Evolutionary conservation across 139 green algal genomes (phyloP).

Genomic region (Microglena sp.): DNA sequence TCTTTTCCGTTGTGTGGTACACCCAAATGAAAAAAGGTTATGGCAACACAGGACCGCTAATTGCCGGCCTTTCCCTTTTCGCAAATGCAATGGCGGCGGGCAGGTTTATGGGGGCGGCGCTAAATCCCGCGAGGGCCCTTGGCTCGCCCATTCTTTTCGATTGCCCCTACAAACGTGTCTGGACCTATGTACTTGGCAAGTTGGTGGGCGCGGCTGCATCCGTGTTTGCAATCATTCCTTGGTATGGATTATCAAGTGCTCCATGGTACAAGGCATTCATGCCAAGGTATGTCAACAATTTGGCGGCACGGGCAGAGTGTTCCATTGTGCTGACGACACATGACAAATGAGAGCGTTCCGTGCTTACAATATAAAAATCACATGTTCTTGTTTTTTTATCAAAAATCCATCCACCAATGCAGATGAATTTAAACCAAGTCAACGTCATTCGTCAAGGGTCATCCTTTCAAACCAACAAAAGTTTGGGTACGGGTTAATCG

Average conservation of each 20-base stretch:
- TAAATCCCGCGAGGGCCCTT: constrained; percentile 4
- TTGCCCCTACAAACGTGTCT: background rate
- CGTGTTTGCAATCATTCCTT: background rate
- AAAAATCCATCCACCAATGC: too few relatives aligned
- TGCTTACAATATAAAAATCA: too few relatives aligned
- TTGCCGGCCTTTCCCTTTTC: constrained; percentile 1
- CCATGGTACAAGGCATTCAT: too few relatives aligned
- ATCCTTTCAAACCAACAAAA: too few relatives aligned
- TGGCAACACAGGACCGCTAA: constrained; percentile 8
- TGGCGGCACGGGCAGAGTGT: too few relatives aligned
- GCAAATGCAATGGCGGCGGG: background rate
- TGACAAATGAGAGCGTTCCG: too few relatives aligned
- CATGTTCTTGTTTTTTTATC: too few relatives aligned
- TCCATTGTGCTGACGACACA: too few relatives aligned
- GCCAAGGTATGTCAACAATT: too few relatives aligned
- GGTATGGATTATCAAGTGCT: background rate
- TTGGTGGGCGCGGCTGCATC: background rate
- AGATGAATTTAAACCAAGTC: too few relatives aligned
- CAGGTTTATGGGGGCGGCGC: background rate
- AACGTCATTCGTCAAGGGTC: too few relatives aligned
- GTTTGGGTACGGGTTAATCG: too few relatives aligned
- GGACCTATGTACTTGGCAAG: background rate
- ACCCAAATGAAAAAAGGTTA: constrained; percentile 7
- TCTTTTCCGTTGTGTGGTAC: constrained; percentile 9
- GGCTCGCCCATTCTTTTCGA: constrained; percentile 5